Conservation (phyloP, 2,329 filamentous ascomycete species). For the Simplicillium aogashimaense region DNA sequence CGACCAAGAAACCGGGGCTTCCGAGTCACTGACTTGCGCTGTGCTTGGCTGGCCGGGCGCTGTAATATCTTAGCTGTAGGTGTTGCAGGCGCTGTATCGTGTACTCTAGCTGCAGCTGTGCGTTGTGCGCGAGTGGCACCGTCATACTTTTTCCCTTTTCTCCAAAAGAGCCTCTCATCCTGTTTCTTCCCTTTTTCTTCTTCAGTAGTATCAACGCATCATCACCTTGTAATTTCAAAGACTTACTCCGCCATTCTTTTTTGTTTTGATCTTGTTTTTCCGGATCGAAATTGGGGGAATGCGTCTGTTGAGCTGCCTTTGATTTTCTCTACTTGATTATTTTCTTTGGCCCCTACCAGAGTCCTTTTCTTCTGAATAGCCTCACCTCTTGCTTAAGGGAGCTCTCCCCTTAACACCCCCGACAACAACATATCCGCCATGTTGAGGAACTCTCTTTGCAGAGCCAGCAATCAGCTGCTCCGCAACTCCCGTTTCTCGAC, state of each 20-base stretch:
- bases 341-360: background rate
- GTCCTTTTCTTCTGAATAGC: slow-evolving; percentile 5
- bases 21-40: slow-evolving; percentile 1
- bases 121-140: background rate
- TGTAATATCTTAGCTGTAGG: no score
- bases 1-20: slow-evolving; percentile 1
- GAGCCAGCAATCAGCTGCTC: slow-evolving; percentile 55
- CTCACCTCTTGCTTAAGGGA: slow-evolving; percentile 3
- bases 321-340: slow-evolving; percentile 7
- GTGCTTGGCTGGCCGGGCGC: no score
- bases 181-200: slow-evolving; percentile 8
- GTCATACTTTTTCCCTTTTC: slow-evolving; percentile 7
- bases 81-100: no score
- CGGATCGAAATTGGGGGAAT: slow-evolving; percentile 17
- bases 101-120: background rate
- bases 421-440: slow-evolving; percentile 36
- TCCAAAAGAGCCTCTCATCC: slow-evolving; percentile 6
- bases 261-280: slow-evolving; percentile 15
- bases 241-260: slow-evolving; percentile 42
- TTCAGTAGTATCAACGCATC: slow-evolving; percentile 1
- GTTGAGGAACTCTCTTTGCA: slow-evolving; percentile 60
- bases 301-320: slow-evolving; percentile 15
- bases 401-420: slow-evolving; percentile 10
- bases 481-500: slow-evolving; percentile 39
- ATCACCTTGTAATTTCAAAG: slow-evolving; percentile 13